Evolutionary conservation across 23 red algal species (phyloP).

Genomic region (Porphyridium purpureum): DNA sequence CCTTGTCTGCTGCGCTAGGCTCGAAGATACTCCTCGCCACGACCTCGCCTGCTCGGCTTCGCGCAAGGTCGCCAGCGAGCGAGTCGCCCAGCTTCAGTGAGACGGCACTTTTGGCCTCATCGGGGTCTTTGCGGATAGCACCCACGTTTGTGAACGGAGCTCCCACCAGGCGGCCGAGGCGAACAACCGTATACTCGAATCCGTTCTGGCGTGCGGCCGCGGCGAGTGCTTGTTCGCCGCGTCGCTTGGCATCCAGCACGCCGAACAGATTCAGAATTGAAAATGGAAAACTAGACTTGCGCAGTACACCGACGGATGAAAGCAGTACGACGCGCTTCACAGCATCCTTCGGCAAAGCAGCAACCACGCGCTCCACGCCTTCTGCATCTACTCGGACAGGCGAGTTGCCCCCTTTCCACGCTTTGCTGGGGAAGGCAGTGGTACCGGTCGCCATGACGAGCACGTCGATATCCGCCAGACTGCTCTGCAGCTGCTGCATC

Average conservation of each 20-base stretch:
- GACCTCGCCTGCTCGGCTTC: no score
- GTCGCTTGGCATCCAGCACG: conserved; percentile 39
- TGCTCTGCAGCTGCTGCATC: not conserved
- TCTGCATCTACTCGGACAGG: conserved; percentile 22
- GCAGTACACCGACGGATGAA: conserved; percentile 14
- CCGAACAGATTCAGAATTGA: conserved; percentile 40
- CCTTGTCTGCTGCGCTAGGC: no score
- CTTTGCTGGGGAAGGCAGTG: conserved; percentile 39
- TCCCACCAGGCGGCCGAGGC: conserved; percentile 33
- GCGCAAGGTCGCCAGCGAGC: no score
- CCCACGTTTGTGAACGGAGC: conserved; percentile 39
- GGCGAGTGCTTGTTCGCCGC: conserved; percentile 20
- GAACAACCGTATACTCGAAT: conserved; percentile 12
- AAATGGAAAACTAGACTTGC: conserved; percentile 21
- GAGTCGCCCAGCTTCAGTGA: no score
- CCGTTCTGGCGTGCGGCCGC: conserved; percentile 4
- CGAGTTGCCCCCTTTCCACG: conserved; percentile 30
- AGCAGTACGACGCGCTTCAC: conserved; percentile 29
- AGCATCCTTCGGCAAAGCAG: conserved; percentile 3
- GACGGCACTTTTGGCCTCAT: no score
- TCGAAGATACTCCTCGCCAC: no score
- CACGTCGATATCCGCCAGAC: conserved; percentile 6
- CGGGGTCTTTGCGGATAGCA: not conserved
- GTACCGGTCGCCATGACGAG: conserved; percentile 34
- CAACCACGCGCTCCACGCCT: conserved; percentile 4